Evolutionary conservation across 1,139 yeast species (phyloP).

Genomic region (Debaryomycetaceae sp.): DNA sequence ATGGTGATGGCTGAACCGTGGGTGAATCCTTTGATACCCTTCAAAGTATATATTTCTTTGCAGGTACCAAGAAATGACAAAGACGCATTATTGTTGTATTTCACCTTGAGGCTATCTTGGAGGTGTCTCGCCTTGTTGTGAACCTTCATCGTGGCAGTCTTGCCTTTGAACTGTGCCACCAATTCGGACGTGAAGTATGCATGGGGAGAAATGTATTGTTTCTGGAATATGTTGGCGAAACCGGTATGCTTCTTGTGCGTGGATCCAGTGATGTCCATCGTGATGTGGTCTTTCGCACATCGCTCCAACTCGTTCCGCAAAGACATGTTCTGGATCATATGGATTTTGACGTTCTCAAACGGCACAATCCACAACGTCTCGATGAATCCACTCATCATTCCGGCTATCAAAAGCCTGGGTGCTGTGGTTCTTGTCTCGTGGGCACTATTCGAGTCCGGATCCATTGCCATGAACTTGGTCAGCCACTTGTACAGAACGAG

Average conservation of each 20-base stretch:
- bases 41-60: constrained; percentile 65
- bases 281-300: constrained; percentile 14
- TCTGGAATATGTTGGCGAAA: constrained; percentile 20
- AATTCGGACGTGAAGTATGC: constrained; percentile 39
- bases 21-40: constrained; percentile 74
- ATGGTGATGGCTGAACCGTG: constrained; percentile 83
- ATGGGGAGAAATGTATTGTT: constrained; percentile 44
- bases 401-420: constrained; percentile 76
- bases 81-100: constrained; percentile 54
- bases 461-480: constrained; percentile 69
- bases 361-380: constrained; percentile 88
- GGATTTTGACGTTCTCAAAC: constrained; percentile 81
- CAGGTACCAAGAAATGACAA: constrained; percentile 50
- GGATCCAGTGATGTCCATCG: constrained; percentile 27
- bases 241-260: constrained; percentile 25
- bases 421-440: constrained; percentile 49
- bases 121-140: constrained; percentile 4
- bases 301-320: constrained; percentile 33
- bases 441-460: constrained; percentile 31
- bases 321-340: constrained; percentile 71
- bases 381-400: constrained; percentile 75
- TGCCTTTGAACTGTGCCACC: constrained; percentile 25
- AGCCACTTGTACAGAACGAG: constrained; percentile 75
- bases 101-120: constrained; percentile 26
- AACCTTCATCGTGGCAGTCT: constrained; percentile 22